Conservation (phyloP, 176 grass and related monocot species). For the Tillandsia fasciculata region DNA sequence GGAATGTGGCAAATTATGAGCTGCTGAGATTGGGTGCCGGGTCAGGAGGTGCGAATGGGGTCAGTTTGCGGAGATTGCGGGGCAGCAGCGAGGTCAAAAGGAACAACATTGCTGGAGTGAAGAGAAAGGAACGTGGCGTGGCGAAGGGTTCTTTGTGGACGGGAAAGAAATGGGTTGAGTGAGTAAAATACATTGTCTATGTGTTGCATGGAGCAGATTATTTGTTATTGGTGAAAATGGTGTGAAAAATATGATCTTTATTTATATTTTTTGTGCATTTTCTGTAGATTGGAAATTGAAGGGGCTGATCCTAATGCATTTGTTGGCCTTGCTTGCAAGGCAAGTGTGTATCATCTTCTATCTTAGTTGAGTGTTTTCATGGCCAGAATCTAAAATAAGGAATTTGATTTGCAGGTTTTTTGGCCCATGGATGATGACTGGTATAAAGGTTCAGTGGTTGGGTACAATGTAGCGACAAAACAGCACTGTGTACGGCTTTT, state of each 20-base stretch:
- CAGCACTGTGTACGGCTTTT: constrained; percentile 60
- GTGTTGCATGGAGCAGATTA: not conserved
- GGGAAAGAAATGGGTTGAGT: constrained; percentile 83
- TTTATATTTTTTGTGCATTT: constrained; percentile 10
- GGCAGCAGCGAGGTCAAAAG: constrained; percentile 11
- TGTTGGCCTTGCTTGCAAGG: constrained; percentile 82
- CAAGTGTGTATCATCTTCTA: constrained; percentile 10
- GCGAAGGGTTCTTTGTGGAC: constrained; percentile 31
- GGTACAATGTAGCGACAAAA: constrained; percentile 44
- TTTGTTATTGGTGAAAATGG: not conserved
- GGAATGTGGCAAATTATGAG: constrained; percentile 26
- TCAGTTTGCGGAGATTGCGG: constrained; percentile 15
- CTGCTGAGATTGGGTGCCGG: constrained; percentile 29
- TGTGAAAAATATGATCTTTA: constrained; percentile 6
- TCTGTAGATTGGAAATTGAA: constrained; percentile 57
- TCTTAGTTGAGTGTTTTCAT: not conserved
- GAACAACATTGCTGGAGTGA: constrained; percentile 14
- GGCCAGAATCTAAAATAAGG: not conserved
- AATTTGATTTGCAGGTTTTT: constrained; percentile 49
- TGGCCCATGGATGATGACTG: constrained; percentile 93
- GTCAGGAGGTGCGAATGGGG: constrained; percentile 24
- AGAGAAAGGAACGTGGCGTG: constrained; percentile 21
- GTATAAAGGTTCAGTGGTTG: constrained; percentile 70
- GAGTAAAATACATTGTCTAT: constrained; percentile 32
- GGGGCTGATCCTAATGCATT: constrained; percentile 42